These are phyloP conservation scores for Leccinum broughii DNA, from an alignment of 768 basidiomycete species.

Conservation along the genomic window DNA sequence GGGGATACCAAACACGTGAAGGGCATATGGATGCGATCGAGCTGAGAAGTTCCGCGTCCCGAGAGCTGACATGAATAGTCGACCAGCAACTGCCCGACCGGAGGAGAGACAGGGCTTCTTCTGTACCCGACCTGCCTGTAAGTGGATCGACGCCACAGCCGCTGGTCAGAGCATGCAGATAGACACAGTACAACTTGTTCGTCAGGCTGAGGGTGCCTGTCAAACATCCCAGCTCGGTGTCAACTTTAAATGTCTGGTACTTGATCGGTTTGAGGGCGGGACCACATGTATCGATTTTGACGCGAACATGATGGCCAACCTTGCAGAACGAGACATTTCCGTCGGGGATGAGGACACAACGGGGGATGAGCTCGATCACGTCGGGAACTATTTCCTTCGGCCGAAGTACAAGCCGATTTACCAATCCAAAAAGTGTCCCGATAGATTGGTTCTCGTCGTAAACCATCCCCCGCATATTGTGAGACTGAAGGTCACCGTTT, in stretches of 20 bases:
- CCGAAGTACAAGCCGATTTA: slow-evolving; percentile 40
- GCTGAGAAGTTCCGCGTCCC: slow-evolving; percentile 33
- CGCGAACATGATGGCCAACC: slow-evolving; percentile 11
- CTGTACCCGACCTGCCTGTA: slow-evolving; percentile 42
- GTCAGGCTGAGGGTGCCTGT: slow-evolving; percentile 23
- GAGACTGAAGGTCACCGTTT: slow-evolving; percentile 36
- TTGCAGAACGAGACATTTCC: slow-evolving; percentile 20
- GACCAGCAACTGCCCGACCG: slow-evolving; percentile 39
- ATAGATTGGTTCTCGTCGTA: slow-evolving; percentile 40
- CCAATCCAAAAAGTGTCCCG: slow-evolving; percentile 46
- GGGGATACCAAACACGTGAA: slow-evolving; percentile 9
- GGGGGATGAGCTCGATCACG: background rate
- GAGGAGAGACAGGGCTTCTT: slow-evolving; percentile 43
- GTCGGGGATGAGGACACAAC: slow-evolving; percentile 39
- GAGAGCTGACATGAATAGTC: slow-evolving; percentile 33
- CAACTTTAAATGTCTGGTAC: slow-evolving; percentile 32
- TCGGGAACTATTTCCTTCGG: slow-evolving; percentile 8
- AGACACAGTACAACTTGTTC: slow-evolving; percentile 36
- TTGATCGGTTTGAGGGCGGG: slow-evolving; percentile 1
- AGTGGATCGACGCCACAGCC: slow-evolving; percentile 44
- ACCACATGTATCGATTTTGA: slow-evolving; percentile 5
- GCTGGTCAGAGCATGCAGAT: slow-evolving; percentile 47
- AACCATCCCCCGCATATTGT: slow-evolving; percentile 40
- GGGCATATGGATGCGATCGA: slow-evolving; percentile 37
- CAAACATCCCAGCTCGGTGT: slow-evolving; percentile 33